Conservation (phyloP, 2,329 filamentous ascomycete species). For the Claviceps purpurea region DNA sequence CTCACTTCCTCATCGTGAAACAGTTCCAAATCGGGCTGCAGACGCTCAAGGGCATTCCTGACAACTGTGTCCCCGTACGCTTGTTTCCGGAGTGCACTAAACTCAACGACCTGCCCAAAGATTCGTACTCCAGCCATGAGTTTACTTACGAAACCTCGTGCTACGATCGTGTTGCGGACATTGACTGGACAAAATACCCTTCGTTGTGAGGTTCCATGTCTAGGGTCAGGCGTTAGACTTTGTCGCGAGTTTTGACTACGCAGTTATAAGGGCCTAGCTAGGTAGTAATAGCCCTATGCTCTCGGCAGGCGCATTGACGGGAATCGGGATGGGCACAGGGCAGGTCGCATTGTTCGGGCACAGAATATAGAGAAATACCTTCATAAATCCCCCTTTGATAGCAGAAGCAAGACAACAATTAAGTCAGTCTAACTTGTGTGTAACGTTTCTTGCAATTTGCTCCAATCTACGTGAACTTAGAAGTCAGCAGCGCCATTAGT, state of each 20-base stretch:
- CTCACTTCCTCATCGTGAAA: conserved; percentile 25
- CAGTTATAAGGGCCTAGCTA: too few species aligned
- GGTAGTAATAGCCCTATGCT: too few species aligned
- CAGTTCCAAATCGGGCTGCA: conserved; percentile 15
- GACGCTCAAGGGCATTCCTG: conserved; percentile 15
- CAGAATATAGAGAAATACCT: too few species aligned
- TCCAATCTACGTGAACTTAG: too few species aligned
- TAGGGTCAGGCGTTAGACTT: neutral
- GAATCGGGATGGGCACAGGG: too few species aligned
- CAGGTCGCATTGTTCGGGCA: too few species aligned
- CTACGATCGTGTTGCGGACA: conserved; percentile 23
- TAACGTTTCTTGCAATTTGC: too few species aligned
- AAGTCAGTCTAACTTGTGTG: too few species aligned
- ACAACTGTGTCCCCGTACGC: conserved; percentile 27
- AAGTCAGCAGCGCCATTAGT: too few species aligned
- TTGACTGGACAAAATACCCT: conserved; percentile 15
- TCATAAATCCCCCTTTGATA: too few species aligned
- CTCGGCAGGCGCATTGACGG: too few species aligned
- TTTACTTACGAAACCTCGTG: conserved; percentile 25
- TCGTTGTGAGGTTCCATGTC: conserved; percentile 4
- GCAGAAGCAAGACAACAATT: too few species aligned
- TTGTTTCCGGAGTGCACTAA: conserved; percentile 30
- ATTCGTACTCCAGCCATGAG: conserved; percentile 24
- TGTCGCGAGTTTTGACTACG: neutral
- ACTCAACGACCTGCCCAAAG: conserved; percentile 22